Conservation (phyloP, 352 stramenopile genomes). For the Globisporangium apiculatum region DNA sequence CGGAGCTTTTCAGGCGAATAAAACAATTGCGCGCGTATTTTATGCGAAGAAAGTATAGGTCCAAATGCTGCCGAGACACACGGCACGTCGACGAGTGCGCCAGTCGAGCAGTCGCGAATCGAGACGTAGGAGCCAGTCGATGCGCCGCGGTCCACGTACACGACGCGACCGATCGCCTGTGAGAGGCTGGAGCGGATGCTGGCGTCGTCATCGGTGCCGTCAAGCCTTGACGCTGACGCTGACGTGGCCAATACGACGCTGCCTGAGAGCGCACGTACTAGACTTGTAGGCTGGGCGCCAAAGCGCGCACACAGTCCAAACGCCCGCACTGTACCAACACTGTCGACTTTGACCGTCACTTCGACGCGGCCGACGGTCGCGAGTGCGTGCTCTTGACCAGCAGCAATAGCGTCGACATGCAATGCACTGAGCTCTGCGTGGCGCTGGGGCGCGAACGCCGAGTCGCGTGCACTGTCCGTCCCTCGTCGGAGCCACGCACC, state of each 20-base stretch:
- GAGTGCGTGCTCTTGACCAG: conserved; percentile 58
- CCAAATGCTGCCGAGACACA: conserved; percentile 54
- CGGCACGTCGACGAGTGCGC: conserved; percentile 41
- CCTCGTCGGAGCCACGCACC: conserved; percentile 50
- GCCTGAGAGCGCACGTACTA: conserved; percentile 34
- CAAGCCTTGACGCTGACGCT: background rate
- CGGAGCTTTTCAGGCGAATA: conserved; percentile 60
- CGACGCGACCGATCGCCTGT: conserved; percentile 40
- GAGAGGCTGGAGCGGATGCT: conserved; percentile 23
- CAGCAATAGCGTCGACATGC: conserved; percentile 36
- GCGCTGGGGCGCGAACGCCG: conserved; percentile 36
- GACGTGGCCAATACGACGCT: conserved; percentile 12
- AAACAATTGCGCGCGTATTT: conserved; percentile 38
- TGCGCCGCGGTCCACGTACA: conserved; percentile 49
- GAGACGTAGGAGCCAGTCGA: conserved; percentile 52
- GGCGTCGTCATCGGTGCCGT: no score
- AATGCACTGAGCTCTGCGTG: conserved; percentile 40
- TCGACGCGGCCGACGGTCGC: conserved; percentile 38
- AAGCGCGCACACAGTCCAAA: conserved; percentile 49
- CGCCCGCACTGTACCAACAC: background rate
- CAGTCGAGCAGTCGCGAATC: conserved; percentile 18
- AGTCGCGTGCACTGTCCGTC: conserved; percentile 38
- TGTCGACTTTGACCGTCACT: conserved; percentile 26
- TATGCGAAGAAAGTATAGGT: background rate
- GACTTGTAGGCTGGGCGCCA: conserved; percentile 31